A percentile compares a stretch with the other conserved stretches of the same genome.
Evolutionary conservation across 2,329 filamentous ascomycete species (phyloP).

Genomic region (Nigrospora osmanthi): DNA sequence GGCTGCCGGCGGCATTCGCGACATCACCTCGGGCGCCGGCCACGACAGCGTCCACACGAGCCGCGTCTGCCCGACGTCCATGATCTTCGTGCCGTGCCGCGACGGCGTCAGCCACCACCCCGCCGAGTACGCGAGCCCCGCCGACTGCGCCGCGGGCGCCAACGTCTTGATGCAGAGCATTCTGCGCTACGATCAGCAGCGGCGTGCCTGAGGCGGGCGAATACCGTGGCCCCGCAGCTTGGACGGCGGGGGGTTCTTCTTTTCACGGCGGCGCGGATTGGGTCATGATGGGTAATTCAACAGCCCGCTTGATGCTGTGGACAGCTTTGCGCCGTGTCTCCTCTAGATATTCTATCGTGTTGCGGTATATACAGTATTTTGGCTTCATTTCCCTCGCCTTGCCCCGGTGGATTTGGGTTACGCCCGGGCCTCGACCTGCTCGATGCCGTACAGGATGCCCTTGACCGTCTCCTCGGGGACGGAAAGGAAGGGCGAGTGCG

Average conservation of each 20-base stretch:
- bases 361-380: too few species aligned
- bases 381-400: too few species aligned
- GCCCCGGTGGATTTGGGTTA: too few species aligned
- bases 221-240: too few species aligned
- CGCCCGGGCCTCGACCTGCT: too few species aligned
- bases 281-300: too few species aligned
- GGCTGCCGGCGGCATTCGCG: slow-evolving; percentile 19
- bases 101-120: slow-evolving; percentile 59
- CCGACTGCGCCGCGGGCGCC: slow-evolving; percentile 49
- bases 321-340: too few species aligned
- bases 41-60: slow-evolving; percentile 51
- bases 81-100: slow-evolving; percentile 60
- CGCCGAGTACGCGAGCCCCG: slow-evolving; percentile 50
- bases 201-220: background rate
- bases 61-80: slow-evolving; percentile 51
- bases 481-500: slow-evolving; percentile 11
- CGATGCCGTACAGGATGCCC: too few species aligned
- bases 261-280: too few species aligned
- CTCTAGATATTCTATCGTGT: too few species aligned
- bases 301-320: too few species aligned
- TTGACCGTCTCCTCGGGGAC: slow-evolving; percentile 1
- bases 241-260: too few species aligned
- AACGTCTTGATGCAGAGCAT: slow-evolving; percentile 37
- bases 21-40: slow-evolving; percentile 33
- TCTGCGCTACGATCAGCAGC: slow-evolving; percentile 25